Base-by-base conservation (phyloP, 345 rosid species). In the Arabidopsis arenosa region DNA sequence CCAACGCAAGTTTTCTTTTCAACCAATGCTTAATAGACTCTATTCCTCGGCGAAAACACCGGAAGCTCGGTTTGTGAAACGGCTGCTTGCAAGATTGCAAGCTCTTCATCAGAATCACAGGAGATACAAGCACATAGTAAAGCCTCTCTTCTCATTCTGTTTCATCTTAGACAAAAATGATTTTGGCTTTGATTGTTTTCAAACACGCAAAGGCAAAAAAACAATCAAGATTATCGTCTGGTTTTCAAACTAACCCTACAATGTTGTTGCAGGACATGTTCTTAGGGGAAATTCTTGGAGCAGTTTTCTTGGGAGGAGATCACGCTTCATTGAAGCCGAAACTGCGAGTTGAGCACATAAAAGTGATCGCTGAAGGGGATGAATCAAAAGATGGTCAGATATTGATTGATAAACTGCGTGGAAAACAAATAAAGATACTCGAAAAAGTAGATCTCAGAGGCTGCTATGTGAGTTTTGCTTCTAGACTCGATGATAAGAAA, bases 221-320 rank as follows among this genome's bases (percentile, higher is more conserved):
- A 51, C 18, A 12, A 32, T 60, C 18, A 32, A 21, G 36, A 45
- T 6, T 32, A 7, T 21, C 9, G 6, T 40, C 35, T 61, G 52
- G 64, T 64, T 65, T 44, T 21, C 32, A 26, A 74, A 21, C 65
- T 35, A 56, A 74, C 9, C 3, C 13, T 66, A 18, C 35, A 37
- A 41, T 74, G 58, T 56, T 56, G 4, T 14, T 77, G 74, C 84
- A 88, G 98, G 89, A 85, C 54, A 88, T 77, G 37, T 93, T 91
- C 84, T 75, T 88, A 75, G 97, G 98, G 4, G 97, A 93, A 79
- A 78, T 91, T 61, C 83, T 88, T 17, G 98, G 98, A 12, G 96
- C 94, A 7, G 79, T 87, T 13, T 73, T 74, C 54, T 51, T 91
- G 74, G 91, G 82, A 4, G 78, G 71, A 21, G 80, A 86, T 63